Percentiles rank a stretch among this genome's conserved stretches.
Evolutionary conservation across 768 basidiomycete genomes (phyloP).

Genomic region (Neoboletus brunneissimus): DNA sequence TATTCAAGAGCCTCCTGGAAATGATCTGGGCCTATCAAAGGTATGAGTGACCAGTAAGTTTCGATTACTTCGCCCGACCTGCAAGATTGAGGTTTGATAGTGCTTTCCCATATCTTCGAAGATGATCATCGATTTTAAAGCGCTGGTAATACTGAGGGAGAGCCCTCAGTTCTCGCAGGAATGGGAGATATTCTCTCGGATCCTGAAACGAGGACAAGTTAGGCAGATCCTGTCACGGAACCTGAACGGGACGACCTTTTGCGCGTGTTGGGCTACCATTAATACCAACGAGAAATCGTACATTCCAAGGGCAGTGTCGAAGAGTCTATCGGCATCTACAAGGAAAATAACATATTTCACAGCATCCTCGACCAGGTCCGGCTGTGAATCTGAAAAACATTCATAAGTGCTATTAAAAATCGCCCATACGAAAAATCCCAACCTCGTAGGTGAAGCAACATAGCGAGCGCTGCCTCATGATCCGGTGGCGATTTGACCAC

Average conservation of each 20-base stretch:
- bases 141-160: slow-evolving; percentile 75
- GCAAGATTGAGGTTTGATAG: slow-evolving; percentile 70
- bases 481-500: slow-evolving; percentile 91
- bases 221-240: not conserved
- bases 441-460: slow-evolving; percentile 81
- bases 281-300: slow-evolving; percentile 96
- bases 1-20: slow-evolving; percentile 84
- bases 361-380: slow-evolving; percentile 87
- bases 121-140: slow-evolving; percentile 91
- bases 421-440: not conserved
- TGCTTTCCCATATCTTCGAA: slow-evolving; percentile 73
- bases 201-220: slow-evolving; percentile 54
- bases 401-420: not conserved
- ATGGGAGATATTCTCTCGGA: slow-evolving; percentile 95
- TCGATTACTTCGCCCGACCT: slow-evolving; percentile 41
- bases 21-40: slow-evolving; percentile 51
- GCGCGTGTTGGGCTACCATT: slow-evolving; percentile 95
- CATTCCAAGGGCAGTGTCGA: slow-evolving; percentile 96
- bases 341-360: slow-evolving; percentile 99
- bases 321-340: slow-evolving; percentile 86
- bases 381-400: slow-evolving; percentile 39
- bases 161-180: slow-evolving; percentile 84
- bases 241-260: slow-evolving; percentile 66
- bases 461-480: slow-evolving; percentile 76
- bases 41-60: slow-evolving; percentile 3